phyloP scores from a whole-genome alignment of 345 rosid genomes.

The Brassica incana region DNA sequence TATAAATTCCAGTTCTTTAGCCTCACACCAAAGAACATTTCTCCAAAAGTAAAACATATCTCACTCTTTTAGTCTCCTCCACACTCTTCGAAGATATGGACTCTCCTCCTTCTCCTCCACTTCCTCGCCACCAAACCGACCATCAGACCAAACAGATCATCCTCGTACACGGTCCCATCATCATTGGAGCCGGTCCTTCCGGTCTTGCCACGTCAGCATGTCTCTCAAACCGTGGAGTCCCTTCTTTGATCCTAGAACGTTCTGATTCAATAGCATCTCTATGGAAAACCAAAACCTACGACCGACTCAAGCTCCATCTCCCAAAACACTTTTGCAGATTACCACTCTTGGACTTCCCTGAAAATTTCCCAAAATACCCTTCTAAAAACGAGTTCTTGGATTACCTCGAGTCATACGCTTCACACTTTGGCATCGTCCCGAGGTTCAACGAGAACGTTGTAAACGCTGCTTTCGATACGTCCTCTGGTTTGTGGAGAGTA shows the following conservation, averaged over 20 bases:
- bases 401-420: conserved; percentile 44
- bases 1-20: conserved; percentile 29
- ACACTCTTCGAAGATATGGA: conserved; percentile 27
- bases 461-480: conserved; percentile 29
- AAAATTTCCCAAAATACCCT: conserved; percentile 46
- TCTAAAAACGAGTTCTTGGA: conserved; percentile 51
- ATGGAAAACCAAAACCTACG: conserved; percentile 66
- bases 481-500: conserved; percentile 37
- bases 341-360: conserved; percentile 58
- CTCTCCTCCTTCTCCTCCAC: neutral
- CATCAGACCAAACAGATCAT: conserved; percentile 29
- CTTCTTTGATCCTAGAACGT: conserved; percentile 68
- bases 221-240: conserved; percentile 54
- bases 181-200: conserved; percentile 80
- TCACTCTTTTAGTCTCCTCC: conserved; percentile 26
- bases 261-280: conserved; percentile 66
- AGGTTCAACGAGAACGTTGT: conserved; percentile 38
- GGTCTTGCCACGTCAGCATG: conserved; percentile 74
- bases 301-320: conserved; percentile 77
- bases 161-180: conserved; percentile 43
- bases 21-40: conserved; percentile 26
- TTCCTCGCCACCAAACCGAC: conserved; percentile 2
- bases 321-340: conserved; percentile 58
- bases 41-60: conserved; percentile 37
- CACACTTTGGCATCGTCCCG: conserved; percentile 42